Percentiles rank a stretch among this genome's conserved stretches.
phyloP scores from a whole-genome alignment of 1,284 basidiomycete species.

The Malassezia nana region DNA sequence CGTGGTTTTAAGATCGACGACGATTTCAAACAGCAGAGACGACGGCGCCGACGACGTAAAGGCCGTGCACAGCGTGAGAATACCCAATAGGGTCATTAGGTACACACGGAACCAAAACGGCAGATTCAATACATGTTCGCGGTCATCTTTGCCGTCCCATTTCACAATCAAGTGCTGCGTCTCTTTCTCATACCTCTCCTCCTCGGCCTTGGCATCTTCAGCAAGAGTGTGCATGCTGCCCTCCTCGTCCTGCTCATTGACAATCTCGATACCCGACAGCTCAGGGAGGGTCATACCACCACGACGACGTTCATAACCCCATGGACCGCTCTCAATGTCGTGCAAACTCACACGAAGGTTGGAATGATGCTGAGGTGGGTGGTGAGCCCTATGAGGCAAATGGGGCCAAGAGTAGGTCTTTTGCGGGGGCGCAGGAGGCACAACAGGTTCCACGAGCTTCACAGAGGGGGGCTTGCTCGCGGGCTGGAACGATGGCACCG shows the following conservation, averaged over 20 bases:
- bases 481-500: background rate
- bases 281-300: constrained; percentile 3
- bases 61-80: constrained; percentile 61
- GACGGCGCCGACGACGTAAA: constrained; percentile 61
- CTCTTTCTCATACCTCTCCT: constrained; percentile 4
- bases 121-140: constrained; percentile 60
- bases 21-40: constrained; percentile 59
- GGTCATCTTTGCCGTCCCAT: constrained; percentile 43
- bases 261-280: background rate
- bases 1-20: constrained; percentile 55
- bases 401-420: too few species aligned
- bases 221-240: background rate
- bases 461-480: background rate
- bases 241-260: background rate
- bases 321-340: background rate
- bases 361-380: background rate
- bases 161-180: constrained; percentile 35
- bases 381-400: background rate
- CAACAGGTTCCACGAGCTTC: background rate
- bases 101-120: constrained; percentile 56
- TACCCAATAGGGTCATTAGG: constrained; percentile 56
- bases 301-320: constrained; percentile 3
- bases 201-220: background rate
- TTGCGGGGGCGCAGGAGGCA: background rate
- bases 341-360: background rate